Evolutionary conservation across 306 rosid genomes (phyloP), one percentile per base, ranked within the genome.

Genomic region (Pachyrhizus erosus): DNA sequence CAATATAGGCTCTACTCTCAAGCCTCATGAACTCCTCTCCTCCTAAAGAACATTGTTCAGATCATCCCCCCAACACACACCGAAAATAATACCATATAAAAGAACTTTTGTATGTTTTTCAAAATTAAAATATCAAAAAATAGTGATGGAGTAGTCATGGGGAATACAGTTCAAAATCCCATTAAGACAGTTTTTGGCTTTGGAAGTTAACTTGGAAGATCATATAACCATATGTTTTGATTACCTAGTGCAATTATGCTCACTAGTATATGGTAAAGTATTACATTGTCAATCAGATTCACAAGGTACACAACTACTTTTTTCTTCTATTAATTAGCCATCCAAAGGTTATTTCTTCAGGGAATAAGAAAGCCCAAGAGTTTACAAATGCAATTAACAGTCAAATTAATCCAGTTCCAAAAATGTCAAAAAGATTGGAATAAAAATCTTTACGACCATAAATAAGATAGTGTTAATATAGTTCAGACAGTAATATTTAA

Each of bases 211-310:
- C 62, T 78, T 40, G 29, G 66, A 13, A 65, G 33, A 74, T 58
- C 78, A 55, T 69, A 75, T 61, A 27, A 70, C 58, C 49, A 13
- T 27, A 72, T 57, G 70, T 21, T 57, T 58, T 45, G 62, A 48
- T 80, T 79, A 69, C 46, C 65, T 55, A 29, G 45, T 69, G 31
- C 60, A 39, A 21, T 5, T 29, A 52, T 42, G 78, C 78, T 54
- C 23, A 75, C 73, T 84, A 66, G 58, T 57, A 4, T 26, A 45
- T 46, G 40, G 58, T 13, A 0, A 74, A 79, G 60, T 57, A 57
- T 17, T 7, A 45, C 58, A 81, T 48, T 31, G 64, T 64, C 65
- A 58, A 61, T 85, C 76, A 61, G 13, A 61, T 76, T 80, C 27
- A 61, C 64, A 42, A 45, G 40, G 73, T 85, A 64, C 68, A 40